A percentile compares a stretch with the other conserved stretches of the same genome.
phyloP scores from a whole-genome alignment of 257 asterid genomes.

The Cynanchum wilfordii region DNA sequence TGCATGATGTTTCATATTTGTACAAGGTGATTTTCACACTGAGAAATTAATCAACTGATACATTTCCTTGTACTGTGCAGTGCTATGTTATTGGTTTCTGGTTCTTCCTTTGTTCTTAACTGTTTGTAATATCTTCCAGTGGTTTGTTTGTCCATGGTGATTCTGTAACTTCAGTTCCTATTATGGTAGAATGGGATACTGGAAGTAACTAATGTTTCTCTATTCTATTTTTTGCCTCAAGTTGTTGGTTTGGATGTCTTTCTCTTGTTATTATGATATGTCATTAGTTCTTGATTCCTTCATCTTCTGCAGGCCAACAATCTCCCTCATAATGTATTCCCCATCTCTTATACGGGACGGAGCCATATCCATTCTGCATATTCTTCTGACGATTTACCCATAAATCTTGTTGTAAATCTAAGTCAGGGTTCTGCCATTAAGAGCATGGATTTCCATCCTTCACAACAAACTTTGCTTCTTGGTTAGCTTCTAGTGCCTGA shows the following conservation, averaged over 20 bases:
- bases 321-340: slow-evolving; percentile 32
- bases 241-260: background rate
- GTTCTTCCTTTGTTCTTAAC: background rate
- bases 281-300: background rate
- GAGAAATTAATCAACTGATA: background rate
- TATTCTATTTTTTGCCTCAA: background rate
- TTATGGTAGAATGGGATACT: background rate
- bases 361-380: slow-evolving; percentile 28
- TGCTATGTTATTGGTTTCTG: background rate
- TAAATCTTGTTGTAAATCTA: slow-evolving; percentile 43
- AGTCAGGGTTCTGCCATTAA: slow-evolving; percentile 58
- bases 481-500: slow-evolving; percentile 37
- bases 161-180: background rate
- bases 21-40: background rate
- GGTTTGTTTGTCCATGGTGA: background rate
- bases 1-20: background rate
- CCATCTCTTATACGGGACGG: slow-evolving; percentile 32
- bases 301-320: slow-evolving; percentile 37
- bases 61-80: background rate
- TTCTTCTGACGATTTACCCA: slow-evolving; percentile 50
- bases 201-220: background rate
- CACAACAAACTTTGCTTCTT: slow-evolving; percentile 43
- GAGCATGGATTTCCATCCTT: slow-evolving; percentile 71
- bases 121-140: background rate
- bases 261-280: background rate